Percentiles rank a stretch among this genome's conserved stretches.
Evolutionary conservation across 306 rosid genomes (phyloP).

Genomic region (Pueraria montana): DNA sequence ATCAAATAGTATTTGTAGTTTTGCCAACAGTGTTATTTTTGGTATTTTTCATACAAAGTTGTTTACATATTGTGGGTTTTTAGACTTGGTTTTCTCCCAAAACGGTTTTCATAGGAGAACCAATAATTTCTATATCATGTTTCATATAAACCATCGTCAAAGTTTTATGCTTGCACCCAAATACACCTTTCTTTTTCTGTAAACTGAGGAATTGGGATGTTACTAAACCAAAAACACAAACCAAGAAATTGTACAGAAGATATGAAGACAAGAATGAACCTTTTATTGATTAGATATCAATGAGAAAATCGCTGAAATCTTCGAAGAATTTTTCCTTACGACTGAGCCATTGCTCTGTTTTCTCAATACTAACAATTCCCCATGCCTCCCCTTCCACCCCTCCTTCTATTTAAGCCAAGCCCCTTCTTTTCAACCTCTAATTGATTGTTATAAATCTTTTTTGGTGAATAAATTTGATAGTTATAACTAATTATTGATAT

Average conservation of each 20-base stretch:
- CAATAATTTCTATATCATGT: not conserved
- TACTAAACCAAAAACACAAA: conserved; percentile 12
- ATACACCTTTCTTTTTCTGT: conserved; percentile 17
- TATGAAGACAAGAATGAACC: not conserved
- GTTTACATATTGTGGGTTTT: conserved; percentile 15
- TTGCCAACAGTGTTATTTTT: not conserved
- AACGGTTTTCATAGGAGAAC: conserved; percentile 13
- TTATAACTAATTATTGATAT: not conserved
- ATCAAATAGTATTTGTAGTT: conserved; percentile 15
- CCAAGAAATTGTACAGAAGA: not conserved
- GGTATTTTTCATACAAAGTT: not conserved
- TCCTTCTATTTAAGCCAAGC: not conserved
- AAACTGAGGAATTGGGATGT: not conserved
- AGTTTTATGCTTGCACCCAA: conserved; percentile 3
- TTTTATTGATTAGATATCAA: not conserved
- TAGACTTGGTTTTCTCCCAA: not conserved
- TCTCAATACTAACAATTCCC: not conserved
- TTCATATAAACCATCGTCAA: not conserved
- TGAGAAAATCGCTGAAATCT: not conserved
- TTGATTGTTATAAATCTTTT: not conserved
- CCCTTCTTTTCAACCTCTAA: not conserved
- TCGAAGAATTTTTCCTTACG: not conserved
- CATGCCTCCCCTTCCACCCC: not conserved
- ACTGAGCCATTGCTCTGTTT: not conserved
- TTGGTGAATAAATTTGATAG: not conserved